A percentile compares a stretch with the other conserved stretches of the same genome.
Evolutionary conservation across 139 green algal genomes (phyloP).

Genomic region (Asterochloris sp.): DNA sequence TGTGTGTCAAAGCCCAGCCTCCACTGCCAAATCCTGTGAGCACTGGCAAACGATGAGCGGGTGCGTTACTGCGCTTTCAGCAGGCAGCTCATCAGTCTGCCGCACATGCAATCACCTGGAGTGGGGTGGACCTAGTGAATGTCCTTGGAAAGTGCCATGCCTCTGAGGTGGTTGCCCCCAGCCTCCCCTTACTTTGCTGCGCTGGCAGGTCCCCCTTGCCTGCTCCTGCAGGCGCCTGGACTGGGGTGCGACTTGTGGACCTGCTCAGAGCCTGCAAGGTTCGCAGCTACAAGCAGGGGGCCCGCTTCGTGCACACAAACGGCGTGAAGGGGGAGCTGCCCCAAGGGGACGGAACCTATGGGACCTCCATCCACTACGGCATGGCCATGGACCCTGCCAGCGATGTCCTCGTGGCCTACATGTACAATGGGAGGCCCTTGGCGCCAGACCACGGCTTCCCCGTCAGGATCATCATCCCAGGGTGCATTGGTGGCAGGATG

Average conservation of each 20-base stretch:
- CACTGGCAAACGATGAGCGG: too few species aligned
- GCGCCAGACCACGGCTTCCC: conserved; percentile 77
- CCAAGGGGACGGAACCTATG: conserved; percentile 60
- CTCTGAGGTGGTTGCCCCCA: too few species aligned
- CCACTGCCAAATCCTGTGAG: too few species aligned
- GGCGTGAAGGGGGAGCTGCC: conserved; percentile 82
- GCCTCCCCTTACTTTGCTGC: not conserved
- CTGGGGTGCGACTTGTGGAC: conserved; percentile 81
- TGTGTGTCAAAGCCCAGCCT: too few species aligned
- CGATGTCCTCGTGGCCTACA: conserved; percentile 76
- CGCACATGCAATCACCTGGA: too few species aligned
- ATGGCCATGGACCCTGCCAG: conserved; percentile 57
- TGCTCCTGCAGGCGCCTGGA: conserved; percentile 75
- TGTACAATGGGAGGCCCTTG: conserved; percentile 69
- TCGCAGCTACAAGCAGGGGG: conserved; percentile 37
- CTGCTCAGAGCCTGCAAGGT: conserved; percentile 68
- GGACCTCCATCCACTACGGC: conserved; percentile 49
- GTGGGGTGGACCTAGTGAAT: too few species aligned
- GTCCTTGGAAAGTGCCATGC: too few species aligned
- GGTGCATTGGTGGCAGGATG: conserved; percentile 60
- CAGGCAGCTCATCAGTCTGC: too few species aligned
- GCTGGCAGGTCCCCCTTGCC: conserved; percentile 53
- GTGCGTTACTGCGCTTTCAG: too few species aligned
- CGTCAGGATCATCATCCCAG: conserved; percentile 74
- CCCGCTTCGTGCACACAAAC: conserved; percentile 65